Evolutionary conservation across 2,329 filamentous ascomycete species (phyloP).

Genomic region (Graphiopsis chlorocephala): DNA sequence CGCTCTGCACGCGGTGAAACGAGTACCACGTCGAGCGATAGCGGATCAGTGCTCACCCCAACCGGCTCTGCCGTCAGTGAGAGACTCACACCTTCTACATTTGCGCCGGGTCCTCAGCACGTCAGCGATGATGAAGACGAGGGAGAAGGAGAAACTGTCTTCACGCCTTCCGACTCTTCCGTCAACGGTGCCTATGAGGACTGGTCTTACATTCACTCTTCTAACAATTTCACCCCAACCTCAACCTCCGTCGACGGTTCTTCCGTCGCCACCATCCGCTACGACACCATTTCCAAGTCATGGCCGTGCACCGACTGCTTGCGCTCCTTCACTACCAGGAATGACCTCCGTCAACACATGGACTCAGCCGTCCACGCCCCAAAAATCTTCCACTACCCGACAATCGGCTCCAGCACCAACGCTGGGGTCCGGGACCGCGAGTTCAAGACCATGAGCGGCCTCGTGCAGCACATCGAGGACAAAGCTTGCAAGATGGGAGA

Average conservation of each 20-base stretch:
- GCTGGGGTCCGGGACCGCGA: neutral
- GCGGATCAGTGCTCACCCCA: neutral
- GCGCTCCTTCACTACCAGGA: conserved; percentile 13
- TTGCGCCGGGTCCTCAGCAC: no score
- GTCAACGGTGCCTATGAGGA: conserved; percentile 1
- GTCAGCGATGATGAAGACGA: no score
- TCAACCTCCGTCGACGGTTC: neutral
- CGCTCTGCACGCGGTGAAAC: neutral
- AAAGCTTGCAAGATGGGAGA: conserved; percentile 17
- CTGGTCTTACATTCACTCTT: conserved; percentile 17
- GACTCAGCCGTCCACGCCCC: conserved; percentile 17
- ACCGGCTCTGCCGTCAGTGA: neutral
- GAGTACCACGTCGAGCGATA: neutral
- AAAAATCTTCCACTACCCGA: conserved; percentile 20
- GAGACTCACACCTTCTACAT: no score
- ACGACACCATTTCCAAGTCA: neutral
- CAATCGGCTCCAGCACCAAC: neutral
- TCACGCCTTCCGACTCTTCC: conserved; percentile 6
- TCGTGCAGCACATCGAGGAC: conserved; percentile 21
- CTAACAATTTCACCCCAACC: neutral
- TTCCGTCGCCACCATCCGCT: neutral
- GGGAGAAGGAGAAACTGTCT: neutral
- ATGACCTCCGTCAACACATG: conserved; percentile 18
- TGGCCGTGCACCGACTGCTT: conserved; percentile 18
- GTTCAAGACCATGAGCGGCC: conserved; percentile 23